A percentile compares a stretch with the other conserved stretches of the same genome.
Evolutionary conservation across 352 stramenopile species (phyloP).

Genomic region (Peronosclerospora sorghi): DNA sequence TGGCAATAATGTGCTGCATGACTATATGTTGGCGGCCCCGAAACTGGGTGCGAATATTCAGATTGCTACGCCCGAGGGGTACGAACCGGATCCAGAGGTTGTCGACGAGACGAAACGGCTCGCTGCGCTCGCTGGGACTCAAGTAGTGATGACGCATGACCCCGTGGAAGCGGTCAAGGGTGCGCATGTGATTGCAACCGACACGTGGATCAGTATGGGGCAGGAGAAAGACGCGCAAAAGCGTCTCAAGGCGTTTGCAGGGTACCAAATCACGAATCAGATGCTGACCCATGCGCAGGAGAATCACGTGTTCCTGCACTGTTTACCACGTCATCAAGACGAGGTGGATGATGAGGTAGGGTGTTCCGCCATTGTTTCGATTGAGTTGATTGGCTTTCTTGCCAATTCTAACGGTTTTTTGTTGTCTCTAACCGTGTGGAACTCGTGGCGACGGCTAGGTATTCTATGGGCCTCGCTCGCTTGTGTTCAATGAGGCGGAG

Average conservation of each 20-base stretch:
- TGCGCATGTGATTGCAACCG: constrained; percentile 92
- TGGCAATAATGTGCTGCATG: constrained; percentile 96
- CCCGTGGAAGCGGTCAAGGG: constrained; percentile 89
- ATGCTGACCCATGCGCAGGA: constrained; percentile 87
- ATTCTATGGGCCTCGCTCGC: constrained; percentile 92
- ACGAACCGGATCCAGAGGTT: constrained; percentile 86
- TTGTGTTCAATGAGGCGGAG: constrained; percentile 96
- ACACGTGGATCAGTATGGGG: constrained; percentile 96
- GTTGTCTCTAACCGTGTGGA: neutral
- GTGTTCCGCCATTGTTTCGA: neutral
- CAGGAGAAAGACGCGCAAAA: constrained; percentile 91
- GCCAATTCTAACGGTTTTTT: neutral
- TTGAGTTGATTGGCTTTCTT: neutral
- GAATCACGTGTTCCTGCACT: constrained; percentile 96
- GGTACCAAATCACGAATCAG: constrained; percentile 90
- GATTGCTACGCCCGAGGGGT: constrained; percentile 90
- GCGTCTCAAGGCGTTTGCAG: constrained; percentile 89
- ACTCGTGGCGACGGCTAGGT: constrained; percentile 25
- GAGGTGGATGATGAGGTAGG: constrained; percentile 94
- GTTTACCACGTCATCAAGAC: constrained; percentile 92
- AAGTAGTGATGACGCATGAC: constrained; percentile 78
- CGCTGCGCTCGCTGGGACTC: constrained; percentile 56
- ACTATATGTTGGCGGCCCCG: constrained; percentile 92
- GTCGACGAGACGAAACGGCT: constrained; percentile 85
- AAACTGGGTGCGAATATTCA: constrained; percentile 84